Percentiles rank a stretch among this genome's conserved stretches.
phyloP scores from a whole-genome alignment of 192 early-diverging fungal genomes.

The Lunasporangiospora selenospora region DNA sequence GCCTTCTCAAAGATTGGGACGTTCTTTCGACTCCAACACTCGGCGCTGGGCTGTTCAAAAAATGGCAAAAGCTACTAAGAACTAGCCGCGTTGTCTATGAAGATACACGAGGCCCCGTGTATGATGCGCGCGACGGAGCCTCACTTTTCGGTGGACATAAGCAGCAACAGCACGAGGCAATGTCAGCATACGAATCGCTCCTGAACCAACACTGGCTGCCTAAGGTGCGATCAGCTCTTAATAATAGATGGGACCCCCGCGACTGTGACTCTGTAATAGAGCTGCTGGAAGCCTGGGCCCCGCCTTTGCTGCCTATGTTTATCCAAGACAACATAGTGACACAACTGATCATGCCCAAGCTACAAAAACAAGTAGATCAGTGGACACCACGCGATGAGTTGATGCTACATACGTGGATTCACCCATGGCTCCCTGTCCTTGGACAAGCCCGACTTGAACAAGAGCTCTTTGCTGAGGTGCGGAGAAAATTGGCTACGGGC shows the following conservation, averaged over 20 bases:
- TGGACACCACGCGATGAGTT: conserved; percentile 67
- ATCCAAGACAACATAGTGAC: conserved; percentile 77
- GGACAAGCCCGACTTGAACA: conserved; percentile 54
- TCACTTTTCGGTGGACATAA: conserved; percentile 18
- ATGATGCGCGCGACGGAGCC: conserved; percentile 11
- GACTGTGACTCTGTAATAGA: conserved; percentile 71
- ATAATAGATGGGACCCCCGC: conserved; percentile 75
- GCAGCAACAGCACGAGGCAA: conserved; percentile 20
- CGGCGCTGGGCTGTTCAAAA: conserved; percentile 55
- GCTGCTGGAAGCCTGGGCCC: conserved; percentile 75
- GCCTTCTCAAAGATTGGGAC: conserved; percentile 62
- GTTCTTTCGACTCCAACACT: conserved; percentile 66
- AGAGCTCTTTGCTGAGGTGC: conserved; percentile 60
- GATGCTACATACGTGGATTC: conserved; percentile 80
- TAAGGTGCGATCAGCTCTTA: conserved; percentile 76
- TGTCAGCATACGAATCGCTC: conserved; percentile 83
- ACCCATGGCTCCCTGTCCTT: conserved; percentile 81
- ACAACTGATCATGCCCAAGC: conserved; percentile 84
- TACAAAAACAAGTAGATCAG: conserved; percentile 62
- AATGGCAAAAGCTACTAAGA: conserved; percentile 67
- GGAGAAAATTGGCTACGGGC: conserved; percentile 63
- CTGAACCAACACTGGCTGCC: conserved; percentile 81
- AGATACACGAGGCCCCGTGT: conserved; percentile 31
- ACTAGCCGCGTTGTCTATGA: conserved; percentile 35
- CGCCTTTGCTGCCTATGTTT: conserved; percentile 72